phyloP scores from a whole-genome alignment of 306 rosid species.

The Inga oerstediana region DNA sequence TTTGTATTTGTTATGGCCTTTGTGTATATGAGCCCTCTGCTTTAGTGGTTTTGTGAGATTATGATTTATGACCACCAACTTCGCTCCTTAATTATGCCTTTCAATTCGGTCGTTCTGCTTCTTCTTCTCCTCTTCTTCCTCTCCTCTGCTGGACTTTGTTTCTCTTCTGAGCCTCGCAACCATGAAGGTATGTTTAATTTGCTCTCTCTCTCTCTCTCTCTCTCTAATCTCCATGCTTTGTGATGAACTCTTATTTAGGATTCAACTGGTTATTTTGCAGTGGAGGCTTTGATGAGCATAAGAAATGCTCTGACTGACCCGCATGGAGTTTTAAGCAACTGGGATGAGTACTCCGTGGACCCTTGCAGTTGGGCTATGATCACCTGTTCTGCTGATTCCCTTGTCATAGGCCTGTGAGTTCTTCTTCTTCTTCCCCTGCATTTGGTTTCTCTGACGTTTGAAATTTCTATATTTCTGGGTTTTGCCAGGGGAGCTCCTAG shows the following conservation, averaged over 20 bases:
- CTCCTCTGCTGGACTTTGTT: conserved; percentile 37
- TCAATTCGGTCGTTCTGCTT: conserved; percentile 30
- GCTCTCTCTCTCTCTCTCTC: neutral
- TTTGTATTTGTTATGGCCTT: neutral
- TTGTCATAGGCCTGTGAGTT: conserved; percentile 80
- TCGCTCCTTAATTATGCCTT: conserved; percentile 41
- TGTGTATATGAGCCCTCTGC: neutral
- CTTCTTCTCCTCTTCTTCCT: conserved; percentile 26
- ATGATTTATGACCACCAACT: neutral
- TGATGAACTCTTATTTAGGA: neutral
- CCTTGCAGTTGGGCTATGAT: conserved; percentile 98
- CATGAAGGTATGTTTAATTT: conserved; percentile 68
- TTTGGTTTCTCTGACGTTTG: neutral
- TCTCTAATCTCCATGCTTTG: neutral
- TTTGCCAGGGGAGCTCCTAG: conserved; percentile 73
- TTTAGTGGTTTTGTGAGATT: neutral
- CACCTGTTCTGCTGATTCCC: conserved; percentile 76
- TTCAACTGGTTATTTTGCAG: conserved; percentile 44
- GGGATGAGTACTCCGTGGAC: conserved; percentile 94
- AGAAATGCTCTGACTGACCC: conserved; percentile 64
- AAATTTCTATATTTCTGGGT: conserved; percentile 17
- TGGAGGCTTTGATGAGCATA: conserved; percentile 73
- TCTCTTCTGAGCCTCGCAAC: conserved; percentile 82
- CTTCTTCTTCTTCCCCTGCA: neutral
- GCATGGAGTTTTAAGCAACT: conserved; percentile 73